phyloP scores from a whole-genome alignment of 352 stramenopile genomes.

The Phytopythium kandeliae region DNA sequence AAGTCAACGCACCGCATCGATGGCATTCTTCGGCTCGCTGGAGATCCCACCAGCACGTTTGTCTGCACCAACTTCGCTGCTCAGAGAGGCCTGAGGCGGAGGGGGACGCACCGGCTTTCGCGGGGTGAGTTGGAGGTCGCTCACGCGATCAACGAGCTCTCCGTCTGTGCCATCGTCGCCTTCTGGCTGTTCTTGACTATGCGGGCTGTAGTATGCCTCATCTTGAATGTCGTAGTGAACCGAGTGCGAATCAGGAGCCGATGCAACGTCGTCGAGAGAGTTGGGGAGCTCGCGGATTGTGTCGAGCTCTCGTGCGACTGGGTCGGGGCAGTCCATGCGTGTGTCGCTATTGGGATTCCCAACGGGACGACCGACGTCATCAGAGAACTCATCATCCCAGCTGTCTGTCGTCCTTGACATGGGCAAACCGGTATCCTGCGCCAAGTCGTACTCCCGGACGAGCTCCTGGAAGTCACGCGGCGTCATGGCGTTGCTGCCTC shows the following conservation, averaged over 20 bases:
- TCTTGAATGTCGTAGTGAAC: neutral
- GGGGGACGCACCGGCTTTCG: neutral
- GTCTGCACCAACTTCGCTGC: neutral
- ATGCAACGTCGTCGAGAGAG: neutral
- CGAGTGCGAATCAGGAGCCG: neutral
- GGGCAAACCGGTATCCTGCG: constrained; percentile 45
- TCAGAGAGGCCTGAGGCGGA: neutral
- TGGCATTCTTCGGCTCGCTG: neutral
- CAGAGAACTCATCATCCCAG: constrained; percentile 44
- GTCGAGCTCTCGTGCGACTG: constrained; percentile 18
- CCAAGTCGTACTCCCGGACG: constrained; percentile 38
- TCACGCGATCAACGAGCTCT: neutral
- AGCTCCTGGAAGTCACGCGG: constrained; percentile 32
- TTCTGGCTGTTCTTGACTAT: neutral
- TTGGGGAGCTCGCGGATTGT: constrained; percentile 29
- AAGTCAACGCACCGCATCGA: neutral
- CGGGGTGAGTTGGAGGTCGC: neutral
- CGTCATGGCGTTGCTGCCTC: constrained; percentile 11
- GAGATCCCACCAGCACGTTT: neutral
- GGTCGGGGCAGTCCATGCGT: constrained; percentile 13
- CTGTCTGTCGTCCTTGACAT: constrained; percentile 56
- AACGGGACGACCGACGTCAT: constrained; percentile 22
- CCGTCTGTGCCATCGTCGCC: neutral
- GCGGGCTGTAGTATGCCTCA: neutral
- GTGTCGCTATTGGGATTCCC: constrained; percentile 14